Evolutionary conservation across 805 yeast genomes (phyloP).

Genomic region (Candida sphagnicola): DNA sequence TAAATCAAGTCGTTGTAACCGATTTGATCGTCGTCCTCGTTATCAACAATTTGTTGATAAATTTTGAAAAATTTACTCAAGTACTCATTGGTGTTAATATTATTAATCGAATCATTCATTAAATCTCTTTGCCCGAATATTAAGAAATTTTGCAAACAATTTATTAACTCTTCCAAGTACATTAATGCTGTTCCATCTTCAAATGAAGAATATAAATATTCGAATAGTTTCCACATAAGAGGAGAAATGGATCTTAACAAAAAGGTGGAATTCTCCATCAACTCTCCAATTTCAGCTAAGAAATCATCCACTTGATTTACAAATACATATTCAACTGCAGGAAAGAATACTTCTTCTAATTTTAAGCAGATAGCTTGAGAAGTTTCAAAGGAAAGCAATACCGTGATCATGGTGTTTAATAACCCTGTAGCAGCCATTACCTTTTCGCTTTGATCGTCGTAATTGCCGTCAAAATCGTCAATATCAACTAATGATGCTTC

Average conservation of each 20-base stretch:
- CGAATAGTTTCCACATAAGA: constrained; percentile 71
- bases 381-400: constrained; percentile 77
- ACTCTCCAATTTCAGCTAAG: constrained; percentile 70
- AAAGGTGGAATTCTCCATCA: constrained; percentile 49
- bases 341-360: constrained; percentile 65
- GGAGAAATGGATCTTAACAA: constrained; percentile 46
- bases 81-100: constrained; percentile 21
- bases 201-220: constrained; percentile 33
- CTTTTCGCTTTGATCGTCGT: constrained; percentile 53
- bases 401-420: constrained; percentile 76
- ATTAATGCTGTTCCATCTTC: constrained; percentile 45
- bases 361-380: constrained; percentile 60
- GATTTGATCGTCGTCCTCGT: constrained; percentile 41
- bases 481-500: constrained; percentile 43
- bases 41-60: constrained; percentile 38
- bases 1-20: constrained; percentile 53
- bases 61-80: constrained; percentile 43
- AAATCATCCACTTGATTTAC: constrained; percentile 66
- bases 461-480: constrained; percentile 24
- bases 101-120: constrained; percentile 4
- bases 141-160: constrained; percentile 71
- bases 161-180: constrained; percentile 71
- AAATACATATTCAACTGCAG: constrained; percentile 66
- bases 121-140: constrained; percentile 45
- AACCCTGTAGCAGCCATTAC: constrained; percentile 80